Conservation (phyloP, 495 filamentous ascomycete species). For the Choiromyces venosus region DNA sequence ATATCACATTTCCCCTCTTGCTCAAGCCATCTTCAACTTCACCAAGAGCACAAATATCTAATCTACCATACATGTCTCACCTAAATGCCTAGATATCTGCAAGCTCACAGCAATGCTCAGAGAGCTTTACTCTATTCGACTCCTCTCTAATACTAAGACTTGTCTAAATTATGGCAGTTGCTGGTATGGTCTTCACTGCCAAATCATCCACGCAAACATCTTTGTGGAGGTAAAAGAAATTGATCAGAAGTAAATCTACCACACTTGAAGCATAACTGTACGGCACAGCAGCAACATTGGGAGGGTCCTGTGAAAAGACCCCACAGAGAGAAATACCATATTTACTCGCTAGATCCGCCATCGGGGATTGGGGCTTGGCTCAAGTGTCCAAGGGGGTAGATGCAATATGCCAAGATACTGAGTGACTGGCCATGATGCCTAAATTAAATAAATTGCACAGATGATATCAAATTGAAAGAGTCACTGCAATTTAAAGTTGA, state of each 20-base stretch:
- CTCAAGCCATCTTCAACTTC: background rate
- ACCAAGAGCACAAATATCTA: too few species aligned
- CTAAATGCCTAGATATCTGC: background rate
- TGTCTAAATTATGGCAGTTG: background rate
- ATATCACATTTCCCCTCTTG: too few species aligned
- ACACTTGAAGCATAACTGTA: background rate
- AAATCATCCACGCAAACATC: background rate
- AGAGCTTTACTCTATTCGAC: too few species aligned
- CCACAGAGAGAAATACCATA: background rate
- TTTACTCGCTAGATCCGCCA: background rate
- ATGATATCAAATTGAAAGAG: too few species aligned
- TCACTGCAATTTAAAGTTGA: too few species aligned
- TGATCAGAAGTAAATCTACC: background rate
- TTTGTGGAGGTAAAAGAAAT: background rate
- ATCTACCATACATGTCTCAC: background rate
- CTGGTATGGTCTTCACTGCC: background rate
- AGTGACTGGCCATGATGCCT: too few species aligned
- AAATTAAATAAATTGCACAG: too few species aligned
- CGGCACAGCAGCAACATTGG: too few species aligned
- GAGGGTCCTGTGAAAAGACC: background rate
- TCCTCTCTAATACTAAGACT: background rate
- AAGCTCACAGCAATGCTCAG: background rate
- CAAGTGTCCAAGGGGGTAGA: too few species aligned
- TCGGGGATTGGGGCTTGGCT: too few species aligned
- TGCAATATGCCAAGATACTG: too few species aligned